Conservation (phyloP, 768 basidiomycete species). For the Agrocybe chaxingu region DNA sequence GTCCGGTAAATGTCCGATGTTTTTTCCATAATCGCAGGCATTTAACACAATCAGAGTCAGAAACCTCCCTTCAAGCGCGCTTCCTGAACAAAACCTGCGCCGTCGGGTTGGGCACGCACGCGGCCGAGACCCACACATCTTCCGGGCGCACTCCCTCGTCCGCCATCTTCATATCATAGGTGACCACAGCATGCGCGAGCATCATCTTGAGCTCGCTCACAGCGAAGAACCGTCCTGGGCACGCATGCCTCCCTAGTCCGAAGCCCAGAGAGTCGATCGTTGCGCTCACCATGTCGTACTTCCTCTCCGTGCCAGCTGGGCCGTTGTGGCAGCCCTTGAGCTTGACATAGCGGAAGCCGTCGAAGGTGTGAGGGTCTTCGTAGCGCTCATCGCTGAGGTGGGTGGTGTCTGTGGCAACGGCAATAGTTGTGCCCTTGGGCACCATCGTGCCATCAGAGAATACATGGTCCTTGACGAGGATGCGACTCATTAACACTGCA, state of each 20-base stretch:
- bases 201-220: slow-evolving; percentile 39
- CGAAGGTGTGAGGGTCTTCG: slow-evolving; percentile 31
- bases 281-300: slow-evolving; percentile 21
- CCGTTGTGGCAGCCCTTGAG: slow-evolving; percentile 13
- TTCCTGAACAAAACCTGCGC: slow-evolving; percentile 26
- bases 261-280: slow-evolving; percentile 28
- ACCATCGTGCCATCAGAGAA: slow-evolving; percentile 41
- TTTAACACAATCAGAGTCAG: too few relatives aligned
- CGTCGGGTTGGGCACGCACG: slow-evolving; percentile 17
- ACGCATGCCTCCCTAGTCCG: slow-evolving; percentile 32
- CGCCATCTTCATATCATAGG: slow-evolving; percentile 37
- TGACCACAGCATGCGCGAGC: slow-evolving; percentile 37
- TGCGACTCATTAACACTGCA: slow-evolving; percentile 24
- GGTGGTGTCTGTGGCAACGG: slow-evolving; percentile 22
- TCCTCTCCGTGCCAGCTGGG: slow-evolving; percentile 5
- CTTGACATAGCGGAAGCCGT: slow-evolving; percentile 37
- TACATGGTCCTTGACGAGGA: slow-evolving; percentile 34
- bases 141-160: slow-evolving; percentile 22
- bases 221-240: slow-evolving; percentile 43
- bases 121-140: slow-evolving; percentile 21
- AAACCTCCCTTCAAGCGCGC: background rate
- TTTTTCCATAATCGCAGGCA: too few relatives aligned
- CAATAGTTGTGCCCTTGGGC: slow-evolving; percentile 34
- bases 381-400: slow-evolving; percentile 31
- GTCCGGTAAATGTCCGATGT: too few relatives aligned